A percentile compares a stretch with the other conserved stretches of the same genome.
Conservation (phyloP, 140 eudicot genomes). For the Stevia rebaudiana region DNA sequence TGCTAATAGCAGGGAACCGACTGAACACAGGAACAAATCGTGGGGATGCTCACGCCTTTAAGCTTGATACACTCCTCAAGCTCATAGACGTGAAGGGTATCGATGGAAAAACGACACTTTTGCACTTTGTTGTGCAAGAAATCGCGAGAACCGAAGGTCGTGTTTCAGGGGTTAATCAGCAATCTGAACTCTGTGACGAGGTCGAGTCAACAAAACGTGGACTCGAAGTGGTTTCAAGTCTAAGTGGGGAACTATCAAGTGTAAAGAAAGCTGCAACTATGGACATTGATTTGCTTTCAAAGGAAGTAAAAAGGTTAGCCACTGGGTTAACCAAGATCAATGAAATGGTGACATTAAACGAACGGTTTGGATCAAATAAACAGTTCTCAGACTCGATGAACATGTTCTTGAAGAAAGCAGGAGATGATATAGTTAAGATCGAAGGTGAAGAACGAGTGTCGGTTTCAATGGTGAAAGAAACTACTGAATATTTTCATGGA, state of each 20-base stretch:
- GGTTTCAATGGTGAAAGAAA: constrained; percentile 52
- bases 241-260: constrained; percentile 62
- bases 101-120: constrained; percentile 72
- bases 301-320: constrained; percentile 44
- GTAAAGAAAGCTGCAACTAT: constrained; percentile 73
- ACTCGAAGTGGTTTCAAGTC: constrained; percentile 57
- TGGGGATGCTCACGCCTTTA: constrained; percentile 78
- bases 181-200: constrained; percentile 40
- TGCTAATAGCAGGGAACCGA: constrained; percentile 63
- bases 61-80: constrained; percentile 66
- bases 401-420: constrained; percentile 47
- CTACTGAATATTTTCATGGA: constrained; percentile 70
- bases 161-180: constrained; percentile 23
- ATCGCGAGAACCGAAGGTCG: constrained; percentile 58
- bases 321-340: constrained; percentile 38
- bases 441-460: constrained; percentile 42
- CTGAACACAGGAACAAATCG: constrained; percentile 70
- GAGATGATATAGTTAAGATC: constrained; percentile 31
- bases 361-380: constrained; percentile 13
- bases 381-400: constrained; percentile 43
- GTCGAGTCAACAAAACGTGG: constrained; percentile 48
- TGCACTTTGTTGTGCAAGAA: constrained; percentile 73
- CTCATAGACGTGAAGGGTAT: constrained; percentile 64
- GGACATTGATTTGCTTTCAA: constrained; percentile 47
- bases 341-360: constrained; percentile 38